These are phyloP conservation scores for Roridomyces roridus DNA, from an alignment of 768 basidiomycete genomes.

Conservation along the genomic window DNA sequence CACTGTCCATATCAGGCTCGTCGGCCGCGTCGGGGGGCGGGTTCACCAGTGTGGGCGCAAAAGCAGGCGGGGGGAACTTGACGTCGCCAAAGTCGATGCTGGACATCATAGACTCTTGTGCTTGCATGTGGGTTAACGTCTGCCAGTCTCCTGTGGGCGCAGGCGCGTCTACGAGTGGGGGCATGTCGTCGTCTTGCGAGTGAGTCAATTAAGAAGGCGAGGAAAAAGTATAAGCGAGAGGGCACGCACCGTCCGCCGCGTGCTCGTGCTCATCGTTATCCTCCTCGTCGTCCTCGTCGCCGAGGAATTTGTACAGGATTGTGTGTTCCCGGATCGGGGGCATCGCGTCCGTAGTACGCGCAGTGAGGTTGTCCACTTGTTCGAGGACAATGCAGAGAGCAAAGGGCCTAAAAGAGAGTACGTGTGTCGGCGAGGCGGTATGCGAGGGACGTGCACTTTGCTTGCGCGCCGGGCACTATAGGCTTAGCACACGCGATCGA, in stretches of 20 bases:
- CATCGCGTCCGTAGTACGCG: conserved; percentile 18
- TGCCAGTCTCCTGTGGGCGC: background rate
- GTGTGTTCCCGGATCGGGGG: conserved; percentile 24
- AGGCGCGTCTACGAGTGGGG: conserved; percentile 23
- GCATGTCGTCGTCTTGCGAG: conserved; percentile 16
- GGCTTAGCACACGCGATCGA: too few relatives aligned
- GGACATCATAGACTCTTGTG: conserved; percentile 26
- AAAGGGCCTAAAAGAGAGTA: too few relatives aligned
- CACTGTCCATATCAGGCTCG: background rate
- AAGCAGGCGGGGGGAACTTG: background rate
- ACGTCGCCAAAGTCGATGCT: conserved; percentile 19
- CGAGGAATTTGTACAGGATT: conserved; percentile 23
- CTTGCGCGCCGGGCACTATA: too few relatives aligned
- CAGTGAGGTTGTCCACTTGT: too few relatives aligned
- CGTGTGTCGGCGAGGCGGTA: too few relatives aligned
- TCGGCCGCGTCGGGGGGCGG: background rate
- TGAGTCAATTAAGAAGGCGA: background rate
- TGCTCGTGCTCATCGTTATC: conserved; percentile 1
- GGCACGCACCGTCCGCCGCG: conserved; percentile 13
- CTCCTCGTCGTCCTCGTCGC: conserved; percentile 20
- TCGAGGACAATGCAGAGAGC: too few relatives aligned
- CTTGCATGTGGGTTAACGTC: background rate
- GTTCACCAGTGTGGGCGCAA: background rate
- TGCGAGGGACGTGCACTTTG: too few relatives aligned
- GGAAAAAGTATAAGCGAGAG: background rate